Evolutionary conservation across 2,329 filamentous ascomycete species (phyloP), one percentile per base, ranked within the genome.

Genomic region (Aspergillus puulaauensis): DNA sequence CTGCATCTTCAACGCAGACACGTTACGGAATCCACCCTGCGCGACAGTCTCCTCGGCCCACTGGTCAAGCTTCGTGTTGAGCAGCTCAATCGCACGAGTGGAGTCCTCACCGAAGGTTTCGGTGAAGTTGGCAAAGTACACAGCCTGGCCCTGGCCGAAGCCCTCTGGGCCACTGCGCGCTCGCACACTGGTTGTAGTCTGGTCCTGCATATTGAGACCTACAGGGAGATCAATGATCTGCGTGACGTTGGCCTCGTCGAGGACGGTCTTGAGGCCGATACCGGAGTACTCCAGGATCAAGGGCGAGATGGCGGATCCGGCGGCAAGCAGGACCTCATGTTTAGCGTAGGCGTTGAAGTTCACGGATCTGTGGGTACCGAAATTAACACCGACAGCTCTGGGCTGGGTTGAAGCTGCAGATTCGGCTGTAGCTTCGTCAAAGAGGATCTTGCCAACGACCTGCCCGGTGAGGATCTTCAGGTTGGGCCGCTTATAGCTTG

Each of bases 161-260:
- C 61, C 62, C 8, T 44, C 45, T 3, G 48, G 6, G 6, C 43
- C 65, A 17, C 58, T 57, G 6, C 54, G 31, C 0, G 64, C 61
- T 17, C 17, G 37, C 8, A 70, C 63, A 15, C 56, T 61, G 4
- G 66, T 66, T 11, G 64, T 67, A 17, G 68, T 71, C 40, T 71
- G 68, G 41, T 70, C 69, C 56, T 72, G 67, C 39, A 70, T 54
- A 31, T 72, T 72, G 15, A 66, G 47, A 39, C 69, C 68, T n/a
- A 72, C 68, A 1, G 69, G 68, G 2, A 72, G 61, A 4, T 70
- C 59, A 35, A 70, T 41, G 6, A 59, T 39, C 31, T 68, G 66
- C 4, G 59, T 33, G 40, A 69, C 53, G 3, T 62, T 59, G 9
- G 54, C 62, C 0, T 37, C 17, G 14, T 64, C 61, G 3, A 68